Conservation (phyloP, 345 rosid genomes). For the Alliaria petiolata region DNA sequence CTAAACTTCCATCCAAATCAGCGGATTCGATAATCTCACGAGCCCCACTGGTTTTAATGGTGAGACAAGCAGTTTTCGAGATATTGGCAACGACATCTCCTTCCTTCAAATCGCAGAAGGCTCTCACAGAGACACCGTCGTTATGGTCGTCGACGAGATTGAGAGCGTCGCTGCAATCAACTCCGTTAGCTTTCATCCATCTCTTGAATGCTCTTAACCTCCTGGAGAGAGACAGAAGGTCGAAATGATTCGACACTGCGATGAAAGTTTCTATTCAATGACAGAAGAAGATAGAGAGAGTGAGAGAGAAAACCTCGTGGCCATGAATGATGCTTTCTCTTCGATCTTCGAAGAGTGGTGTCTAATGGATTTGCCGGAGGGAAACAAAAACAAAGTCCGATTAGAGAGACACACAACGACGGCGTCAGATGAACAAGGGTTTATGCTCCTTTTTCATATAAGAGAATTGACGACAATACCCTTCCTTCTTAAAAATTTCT, state of each 20-base stretch:
- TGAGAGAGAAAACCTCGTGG: constrained; percentile 9
- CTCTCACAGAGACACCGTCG: constrained; percentile 52
- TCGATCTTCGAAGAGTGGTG: not conserved
- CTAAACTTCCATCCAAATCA: constrained; percentile 62
- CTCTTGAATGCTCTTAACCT: constrained; percentile 78
- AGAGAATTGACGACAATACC: not conserved
- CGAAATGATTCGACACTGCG: not conserved
- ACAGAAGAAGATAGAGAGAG: not conserved
- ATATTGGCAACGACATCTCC: constrained; percentile 73
- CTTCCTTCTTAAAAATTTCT: not conserved
- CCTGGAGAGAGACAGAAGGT: constrained; percentile 29
- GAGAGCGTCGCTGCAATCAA: constrained; percentile 54
- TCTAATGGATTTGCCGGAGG: constrained; percentile 3
- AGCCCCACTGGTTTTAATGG: constrained; percentile 60
- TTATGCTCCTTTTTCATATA: not conserved
- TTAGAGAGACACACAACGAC: not conserved
- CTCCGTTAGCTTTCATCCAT: constrained; percentile 75
- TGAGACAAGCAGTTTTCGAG: constrained; percentile 80
- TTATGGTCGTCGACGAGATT: constrained; percentile 42
- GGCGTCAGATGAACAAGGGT: constrained; percentile 14
- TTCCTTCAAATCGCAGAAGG: constrained; percentile 54
- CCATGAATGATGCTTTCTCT: not conserved
- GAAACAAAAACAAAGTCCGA: not conserved
- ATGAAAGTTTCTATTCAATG: not conserved
- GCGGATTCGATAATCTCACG: constrained; percentile 48